Base-by-base conservation (phyloP, 257 asterid species). In the Solanum lignicaule region DNA sequence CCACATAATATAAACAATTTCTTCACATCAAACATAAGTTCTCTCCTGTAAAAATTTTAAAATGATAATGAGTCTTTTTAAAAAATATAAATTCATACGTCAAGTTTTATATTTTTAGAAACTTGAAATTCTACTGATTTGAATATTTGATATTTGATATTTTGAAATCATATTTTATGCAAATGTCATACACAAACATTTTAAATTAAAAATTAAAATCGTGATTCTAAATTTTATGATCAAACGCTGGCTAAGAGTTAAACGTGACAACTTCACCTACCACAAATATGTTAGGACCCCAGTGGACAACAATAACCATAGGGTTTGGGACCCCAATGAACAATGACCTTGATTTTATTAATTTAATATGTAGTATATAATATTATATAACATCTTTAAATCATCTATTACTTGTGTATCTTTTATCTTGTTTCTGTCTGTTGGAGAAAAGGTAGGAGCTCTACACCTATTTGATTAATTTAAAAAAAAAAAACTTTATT, bases 1-100 rank as follows among this genome's bases (percentile, higher is more conserved):
- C 3, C 29, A 62, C 31, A 4, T 23, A n/a, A 23, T 62, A 9
- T 10, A 62, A 0, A 62, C 0, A 62, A 62, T 23, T 7, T 62
- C 1, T 62, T 62, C 69, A 9, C 15, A 23, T 60, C 69, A 0
- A 60, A 23, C 29, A 23, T 60, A 6, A 1, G 6, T 23, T 6
- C 0, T 60, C 23, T 60, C 3, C 12, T 23, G 9, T 23, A 60
- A 23, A 23, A 4, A 1, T 9, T 60, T 52, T 16, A 9, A 21
- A 9, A 21, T 60, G 2, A 4, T 4, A 3, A 0, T 23, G 2
- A 9, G 6, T 23, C 0, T 23, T 60, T 60, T 9, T 0, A 3
- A 8, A 18, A 9, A 21, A 58, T 33, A 55, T 55, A 55, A 52
- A 60, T 4, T 8, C 5, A 60, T 60, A 7, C 1, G 0, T 60